Evolutionary conservation across 2,329 filamentous ascomycete species (phyloP), one percentile per base, ranked within the genome.

Genomic region (Gaeumannomyces tritici): DNA sequence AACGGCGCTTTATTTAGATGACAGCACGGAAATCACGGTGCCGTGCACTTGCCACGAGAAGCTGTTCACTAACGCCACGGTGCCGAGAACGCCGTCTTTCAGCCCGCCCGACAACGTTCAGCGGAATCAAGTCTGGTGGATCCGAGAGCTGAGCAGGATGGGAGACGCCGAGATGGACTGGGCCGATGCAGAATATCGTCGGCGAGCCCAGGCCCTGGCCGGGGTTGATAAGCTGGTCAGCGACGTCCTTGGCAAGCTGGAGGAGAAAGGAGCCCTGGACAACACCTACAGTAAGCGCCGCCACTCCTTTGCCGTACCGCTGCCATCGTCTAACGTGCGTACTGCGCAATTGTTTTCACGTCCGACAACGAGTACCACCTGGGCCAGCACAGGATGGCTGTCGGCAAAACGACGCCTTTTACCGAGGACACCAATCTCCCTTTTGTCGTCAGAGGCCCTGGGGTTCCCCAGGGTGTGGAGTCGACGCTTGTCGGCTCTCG

Each of bases 211-310:
- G n/a, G 64, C 69, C 0, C 63, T 73, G 2, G 63, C 66, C 21
- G 70, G 72, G 4, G 65, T 75, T 0, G 72, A 75, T 55, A 72
- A 74, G 26, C 71, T 74, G 3, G 65, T 74, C 4, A 67, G 70
- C 33, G 71, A 74, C 59, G 68, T 74, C 1, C 58, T 75, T 0
- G 54, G 64, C 5, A 66, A 64, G 61, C 66, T 74, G 1, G 68
- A 71, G n/a, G 66, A 66, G 11, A 69, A 67, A 29, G 65, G 65
- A 1, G 47, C 62, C 2, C 51, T 71, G 13, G 64, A 72, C 4
- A 70, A 73, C 47, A 73, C 69, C 1, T 70, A 70, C 55, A 66
- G 35, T 63, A 57, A 27, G 9, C 26, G 12, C 21, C n/a, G n/a
- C n/a, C n/a, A n/a, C n/a, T n/a, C n/a, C n/a, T n/a, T n/a, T n/a